Evolutionary conservation across 116 monocot genomes (phyloP).

Genomic region (Iris pallida): DNA sequence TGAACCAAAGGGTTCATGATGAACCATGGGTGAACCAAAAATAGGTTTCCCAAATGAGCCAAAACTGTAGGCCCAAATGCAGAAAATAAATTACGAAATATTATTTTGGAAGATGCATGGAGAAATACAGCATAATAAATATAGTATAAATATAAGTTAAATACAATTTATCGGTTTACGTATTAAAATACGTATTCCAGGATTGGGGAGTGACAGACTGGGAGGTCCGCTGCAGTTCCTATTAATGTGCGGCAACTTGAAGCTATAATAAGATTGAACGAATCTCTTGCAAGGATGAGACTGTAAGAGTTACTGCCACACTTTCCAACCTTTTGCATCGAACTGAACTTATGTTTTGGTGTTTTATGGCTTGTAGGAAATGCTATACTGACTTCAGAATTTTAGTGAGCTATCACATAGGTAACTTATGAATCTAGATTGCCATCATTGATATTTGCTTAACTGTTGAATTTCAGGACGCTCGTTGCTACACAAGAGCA

Average conservation of each 20-base stretch:
- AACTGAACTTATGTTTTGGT: conserved; percentile 4
- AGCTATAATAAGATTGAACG: conserved; percentile 92
- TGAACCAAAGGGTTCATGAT: too few relatives aligned
- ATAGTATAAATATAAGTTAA: too few relatives aligned
- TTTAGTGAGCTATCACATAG: neutral
- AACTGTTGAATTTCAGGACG: conserved; percentile 34
- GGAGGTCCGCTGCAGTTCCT: conserved; percentile 77
- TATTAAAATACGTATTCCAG: too few relatives aligned
- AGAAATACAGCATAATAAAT: too few relatives aligned
- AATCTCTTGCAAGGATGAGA: conserved; percentile 94
- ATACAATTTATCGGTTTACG: too few relatives aligned
- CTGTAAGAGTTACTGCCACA: conserved; percentile 44
- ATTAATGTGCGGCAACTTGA: conserved; percentile 99
- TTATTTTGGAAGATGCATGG: too few relatives aligned
- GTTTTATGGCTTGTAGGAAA: neutral
- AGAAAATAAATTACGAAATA: too few relatives aligned
- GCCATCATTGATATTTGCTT: neutral
- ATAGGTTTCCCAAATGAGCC: too few relatives aligned
- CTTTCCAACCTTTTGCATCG: neutral
- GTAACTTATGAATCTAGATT: neutral
- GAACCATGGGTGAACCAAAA: too few relatives aligned
- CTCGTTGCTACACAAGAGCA: conserved; percentile 92
- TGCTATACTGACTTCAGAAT: neutral
- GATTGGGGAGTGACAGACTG: too few relatives aligned
- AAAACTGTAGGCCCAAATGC: too few relatives aligned